A percentile compares a stretch with the other conserved stretches of the same genome.
These are phyloP conservation scores for Albizia julibrissin DNA, from an alignment of 306 rosid genomes.

Conservation along the genomic window DNA sequence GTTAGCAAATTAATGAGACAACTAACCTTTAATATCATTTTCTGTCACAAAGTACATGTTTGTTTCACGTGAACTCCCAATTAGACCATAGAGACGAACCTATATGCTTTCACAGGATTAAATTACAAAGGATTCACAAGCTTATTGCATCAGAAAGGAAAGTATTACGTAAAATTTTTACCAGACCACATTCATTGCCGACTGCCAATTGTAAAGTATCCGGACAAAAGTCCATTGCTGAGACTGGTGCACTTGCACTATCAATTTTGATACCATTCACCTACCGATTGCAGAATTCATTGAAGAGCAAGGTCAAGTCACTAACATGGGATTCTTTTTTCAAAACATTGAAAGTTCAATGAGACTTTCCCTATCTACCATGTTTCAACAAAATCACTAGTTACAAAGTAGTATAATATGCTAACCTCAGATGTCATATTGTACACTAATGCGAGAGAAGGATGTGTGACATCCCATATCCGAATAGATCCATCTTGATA, in stretches of 20 bases:
- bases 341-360: conserved; percentile 17
- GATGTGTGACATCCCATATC: conserved; percentile 87
- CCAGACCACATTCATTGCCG: conserved; percentile 76
- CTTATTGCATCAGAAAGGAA: conserved; percentile 26
- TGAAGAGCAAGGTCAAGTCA: conserved; percentile 23
- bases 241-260: conserved; percentile 50
- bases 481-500: conserved; percentile 84
- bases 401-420: conserved; percentile 22
- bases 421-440: conserved; percentile 67
- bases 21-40: conserved; percentile 65
- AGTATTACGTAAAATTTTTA: conserved; percentile 36
- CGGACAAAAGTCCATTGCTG: conserved; percentile 77
- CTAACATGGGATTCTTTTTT: background rate
- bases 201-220: conserved; percentile 56
- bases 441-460: conserved; percentile 54
- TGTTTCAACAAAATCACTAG: background rate
- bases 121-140: conserved; percentile 31
- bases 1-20: conserved; percentile 16
- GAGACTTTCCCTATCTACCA: conserved; percentile 5
- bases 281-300: conserved; percentile 48
- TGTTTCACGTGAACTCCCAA: conserved; percentile 43
- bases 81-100: conserved; percentile 72
- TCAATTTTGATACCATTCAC: conserved; percentile 49
- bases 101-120: conserved; percentile 44
- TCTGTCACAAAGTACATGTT: conserved; percentile 58